These are phyloP conservation scores for Trametes cinnabarina DNA, from an alignment of 768 basidiomycete species.

Conservation along the genomic window DNA sequence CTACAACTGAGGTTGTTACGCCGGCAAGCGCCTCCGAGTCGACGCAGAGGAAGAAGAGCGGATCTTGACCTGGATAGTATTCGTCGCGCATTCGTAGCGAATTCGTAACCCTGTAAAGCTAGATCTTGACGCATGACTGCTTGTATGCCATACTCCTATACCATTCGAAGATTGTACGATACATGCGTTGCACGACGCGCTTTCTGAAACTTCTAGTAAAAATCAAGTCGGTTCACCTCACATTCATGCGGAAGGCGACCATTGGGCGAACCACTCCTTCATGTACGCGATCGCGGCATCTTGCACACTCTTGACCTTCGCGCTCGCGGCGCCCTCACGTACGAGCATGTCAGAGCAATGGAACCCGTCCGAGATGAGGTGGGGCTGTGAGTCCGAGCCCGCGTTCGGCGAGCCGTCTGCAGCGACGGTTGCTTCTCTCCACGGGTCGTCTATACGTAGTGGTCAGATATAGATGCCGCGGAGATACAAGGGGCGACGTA, in stretches of 20 bases:
- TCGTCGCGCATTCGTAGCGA: too few species aligned
- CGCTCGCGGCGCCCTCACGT: conserved; percentile 41
- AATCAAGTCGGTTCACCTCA: too few species aligned
- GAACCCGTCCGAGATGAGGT: conserved; percentile 58
- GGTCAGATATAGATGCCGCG: background rate
- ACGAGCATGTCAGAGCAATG: conserved; percentile 60
- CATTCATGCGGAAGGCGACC: conserved; percentile 8
- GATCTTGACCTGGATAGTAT: too few species aligned
- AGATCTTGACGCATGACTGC: too few species aligned
- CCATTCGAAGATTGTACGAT: too few species aligned
- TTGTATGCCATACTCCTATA: too few species aligned
- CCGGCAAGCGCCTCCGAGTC: too few species aligned
- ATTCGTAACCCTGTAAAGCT: too few species aligned
- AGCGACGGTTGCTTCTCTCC: conserved; percentile 67
- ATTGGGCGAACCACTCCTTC: conserved; percentile 48
- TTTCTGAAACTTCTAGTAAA: too few species aligned
- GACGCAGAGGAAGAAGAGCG: too few species aligned
- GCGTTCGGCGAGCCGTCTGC: conserved; percentile 45
- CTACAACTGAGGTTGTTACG: too few species aligned
- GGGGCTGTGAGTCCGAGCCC: conserved; percentile 53
- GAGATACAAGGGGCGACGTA: conserved; percentile 33
- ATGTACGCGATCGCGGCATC: conserved; percentile 49
- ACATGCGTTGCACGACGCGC: too few species aligned
- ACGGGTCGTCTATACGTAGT: conserved; percentile 55
- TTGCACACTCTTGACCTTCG: conserved; percentile 53